Conservation (phyloP, 2,329 filamentous ascomycete species). For the Fusarium tupiense region DNA sequence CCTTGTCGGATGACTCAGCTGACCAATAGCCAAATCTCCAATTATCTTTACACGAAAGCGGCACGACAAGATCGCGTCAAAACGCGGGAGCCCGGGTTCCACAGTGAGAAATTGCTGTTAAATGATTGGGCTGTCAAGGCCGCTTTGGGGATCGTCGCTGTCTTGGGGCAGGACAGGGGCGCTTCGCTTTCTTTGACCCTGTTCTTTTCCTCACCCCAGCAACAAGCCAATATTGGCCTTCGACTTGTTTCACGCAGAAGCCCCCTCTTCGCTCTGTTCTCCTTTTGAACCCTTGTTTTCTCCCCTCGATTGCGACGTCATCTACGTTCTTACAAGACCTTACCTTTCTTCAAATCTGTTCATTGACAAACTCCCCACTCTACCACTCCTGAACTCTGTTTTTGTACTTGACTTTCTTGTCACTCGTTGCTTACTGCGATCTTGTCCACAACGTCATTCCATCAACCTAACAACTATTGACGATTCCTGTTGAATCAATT, state of each 20-base stretch:
- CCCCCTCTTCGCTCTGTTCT: slow-evolving; percentile 18
- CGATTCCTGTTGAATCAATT: neutral
- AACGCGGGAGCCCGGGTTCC: slow-evolving; percentile 9
- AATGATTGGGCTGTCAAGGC: slow-evolving; percentile 5
- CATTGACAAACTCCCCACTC: slow-evolving; percentile 33
- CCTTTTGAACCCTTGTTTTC: slow-evolving; percentile 29
- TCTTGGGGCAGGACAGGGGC: slow-evolving; percentile 1
- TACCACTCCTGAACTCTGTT: neutral
- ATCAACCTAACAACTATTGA: slow-evolving; percentile 2
- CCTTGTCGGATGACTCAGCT: slow-evolving; percentile 32
- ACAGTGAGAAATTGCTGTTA: slow-evolving; percentile 16
- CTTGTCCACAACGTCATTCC: slow-evolving; percentile 2
- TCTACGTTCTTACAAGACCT: neutral
- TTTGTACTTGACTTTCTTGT: neutral
- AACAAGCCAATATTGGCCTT: slow-evolving; percentile 20
- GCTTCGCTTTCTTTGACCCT: slow-evolving; percentile 13
- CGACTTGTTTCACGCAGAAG: slow-evolving; percentile 12
- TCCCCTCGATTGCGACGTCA: slow-evolving; percentile 29
- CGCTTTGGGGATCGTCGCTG: slow-evolving; percentile 9
- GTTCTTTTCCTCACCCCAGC: slow-evolving; percentile 25
- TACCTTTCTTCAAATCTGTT: neutral
- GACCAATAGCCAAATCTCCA: slow-evolving; percentile 6
- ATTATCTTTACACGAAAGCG: slow-evolving; percentile 45
- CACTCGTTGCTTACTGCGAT: neutral
- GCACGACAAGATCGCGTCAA: slow-evolving; percentile 40